These are phyloP conservation scores for Phaffomyces thermotolerans DNA, from an alignment of 805 yeast genomes.

Conservation along the genomic window DNA sequence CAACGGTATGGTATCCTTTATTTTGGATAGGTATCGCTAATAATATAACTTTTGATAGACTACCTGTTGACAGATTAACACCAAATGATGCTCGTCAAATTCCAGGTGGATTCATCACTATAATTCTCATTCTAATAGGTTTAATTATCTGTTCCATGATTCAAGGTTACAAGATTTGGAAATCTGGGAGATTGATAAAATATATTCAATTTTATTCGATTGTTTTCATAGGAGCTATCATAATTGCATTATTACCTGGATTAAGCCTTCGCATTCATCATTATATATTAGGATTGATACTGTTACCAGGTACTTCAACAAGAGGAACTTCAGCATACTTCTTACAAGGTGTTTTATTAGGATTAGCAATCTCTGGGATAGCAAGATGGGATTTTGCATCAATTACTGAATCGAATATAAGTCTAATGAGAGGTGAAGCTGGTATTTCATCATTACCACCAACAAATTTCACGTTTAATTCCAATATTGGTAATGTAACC, in stretches of 20 bases:
- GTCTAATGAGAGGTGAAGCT: constrained; percentile 70
- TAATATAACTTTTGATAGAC: constrained; percentile 79
- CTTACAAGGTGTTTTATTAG: constrained; percentile 80
- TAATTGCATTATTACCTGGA: constrained; percentile 51
- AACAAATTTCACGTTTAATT: constrained; percentile 21
- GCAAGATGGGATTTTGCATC: constrained; percentile 93
- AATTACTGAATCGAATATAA: constrained; percentile 66
- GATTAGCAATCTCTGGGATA: constrained; percentile 76
- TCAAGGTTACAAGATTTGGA: constrained; percentile 79
- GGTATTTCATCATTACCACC: constrained; percentile 47
- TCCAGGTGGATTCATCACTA: constrained; percentile 70
- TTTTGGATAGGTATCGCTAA: constrained; percentile 83
- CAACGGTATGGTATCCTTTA: constrained; percentile 59
- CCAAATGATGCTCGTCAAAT: constrained; percentile 61
- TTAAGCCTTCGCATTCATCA: constrained; percentile 75
- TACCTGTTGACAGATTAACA: constrained; percentile 84
- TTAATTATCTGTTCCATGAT: constrained; percentile 51
- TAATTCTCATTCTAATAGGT: constrained; percentile 39
- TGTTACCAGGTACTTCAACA: constrained; percentile 81
- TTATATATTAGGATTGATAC: constrained; percentile 66
- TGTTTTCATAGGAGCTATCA: constrained; percentile 35
- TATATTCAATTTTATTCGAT: constrained; percentile 49
- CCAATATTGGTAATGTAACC: constrained; percentile 18
- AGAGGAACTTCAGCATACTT: constrained; percentile 61
- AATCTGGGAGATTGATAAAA: constrained; percentile 56